A percentile compares a stretch with the other conserved stretches of the same genome.
phyloP scores from a whole-genome alignment of 2,329 filamentous ascomycete genomes.

The Ophiostoma angusticollis region DNA sequence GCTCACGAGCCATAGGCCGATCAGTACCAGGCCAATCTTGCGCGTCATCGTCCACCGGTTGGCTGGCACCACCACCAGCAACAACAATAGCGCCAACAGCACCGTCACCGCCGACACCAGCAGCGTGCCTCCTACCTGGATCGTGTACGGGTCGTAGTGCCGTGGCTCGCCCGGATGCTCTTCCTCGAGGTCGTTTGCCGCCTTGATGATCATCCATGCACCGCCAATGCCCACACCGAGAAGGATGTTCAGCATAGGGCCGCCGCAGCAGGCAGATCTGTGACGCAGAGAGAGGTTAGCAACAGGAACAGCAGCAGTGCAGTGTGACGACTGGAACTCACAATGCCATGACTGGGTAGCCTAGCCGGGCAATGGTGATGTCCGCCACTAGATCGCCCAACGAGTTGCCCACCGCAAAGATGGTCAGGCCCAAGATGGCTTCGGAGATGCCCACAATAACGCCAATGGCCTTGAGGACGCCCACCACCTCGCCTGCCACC shows the following conservation, averaged over 20 bases:
- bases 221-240: conserved; percentile 89
- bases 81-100: conserved; percentile 61
- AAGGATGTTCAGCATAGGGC: conserved; percentile 93
- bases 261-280: conserved; percentile 87
- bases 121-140: conserved; percentile 73
- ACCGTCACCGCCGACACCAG: conserved; percentile 77
- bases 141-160: conserved; percentile 63
- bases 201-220: conserved; percentile 69
- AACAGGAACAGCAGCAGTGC: not conserved
- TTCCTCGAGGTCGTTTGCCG: conserved; percentile 50
- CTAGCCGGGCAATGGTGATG: conserved; percentile 83
- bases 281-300: conserved; percentile 4
- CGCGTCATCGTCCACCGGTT: conserved; percentile 79
- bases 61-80: conserved; percentile 70
- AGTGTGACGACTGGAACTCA: too few relatives aligned
- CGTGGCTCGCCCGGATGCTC: conserved; percentile 54
- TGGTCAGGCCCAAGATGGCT: conserved; percentile 83
- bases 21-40: conserved; percentile 67
- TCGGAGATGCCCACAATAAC: conserved; percentile 89
- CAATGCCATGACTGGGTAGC: conserved; percentile 91
- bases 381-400: conserved; percentile 89
- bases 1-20: conserved; percentile 67
- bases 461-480: conserved; percentile 82
- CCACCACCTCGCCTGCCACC: conserved; percentile 90
- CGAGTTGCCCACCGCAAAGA: conserved; percentile 94